These are phyloP conservation scores for Ogataea saltuana DNA, from an alignment of 805 yeast genomes.

Conservation along the genomic window DNA sequence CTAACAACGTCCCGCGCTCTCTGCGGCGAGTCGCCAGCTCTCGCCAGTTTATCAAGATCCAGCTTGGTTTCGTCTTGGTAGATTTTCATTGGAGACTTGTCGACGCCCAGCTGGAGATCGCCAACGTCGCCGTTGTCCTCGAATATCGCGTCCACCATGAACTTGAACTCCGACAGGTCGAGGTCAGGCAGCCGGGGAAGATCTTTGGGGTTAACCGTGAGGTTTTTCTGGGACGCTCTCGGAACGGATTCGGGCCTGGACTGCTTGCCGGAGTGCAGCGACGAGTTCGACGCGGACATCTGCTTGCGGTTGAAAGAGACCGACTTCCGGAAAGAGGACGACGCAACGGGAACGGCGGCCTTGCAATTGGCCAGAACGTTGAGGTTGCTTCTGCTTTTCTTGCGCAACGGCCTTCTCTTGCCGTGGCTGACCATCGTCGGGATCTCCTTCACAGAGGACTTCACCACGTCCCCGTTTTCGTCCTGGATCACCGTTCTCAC, in stretches of 20 bases:
- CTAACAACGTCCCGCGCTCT: not conserved
- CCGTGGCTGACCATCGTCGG: constrained; percentile 35
- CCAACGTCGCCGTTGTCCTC: constrained; percentile 12
- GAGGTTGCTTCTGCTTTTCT: constrained; percentile 12
- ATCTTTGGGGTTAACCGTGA: constrained; percentile 27
- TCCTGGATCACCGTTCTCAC: constrained; percentile 37
- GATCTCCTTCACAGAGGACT: constrained; percentile 32
- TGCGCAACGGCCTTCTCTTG: constrained; percentile 19
- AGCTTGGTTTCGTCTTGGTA: constrained; percentile 12
- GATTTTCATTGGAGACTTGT: constrained; percentile 1
- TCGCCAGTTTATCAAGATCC: constrained; percentile 1
- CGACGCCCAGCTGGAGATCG: constrained; percentile 3
- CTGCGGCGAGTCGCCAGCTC: not conserved
- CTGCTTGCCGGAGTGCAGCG: constrained; percentile 7
- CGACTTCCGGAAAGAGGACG: constrained; percentile 51
- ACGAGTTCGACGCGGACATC: constrained; percentile 12
- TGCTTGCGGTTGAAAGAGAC: constrained; percentile 42
- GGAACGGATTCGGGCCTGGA: not conserved
- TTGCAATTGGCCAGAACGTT: constrained; percentile 21
- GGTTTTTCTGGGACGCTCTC: not conserved
- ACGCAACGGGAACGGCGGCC: constrained; percentile 42
- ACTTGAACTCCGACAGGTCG: constrained; percentile 31
- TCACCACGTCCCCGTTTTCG: constrained; percentile 34
- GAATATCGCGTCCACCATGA: constrained; percentile 35
- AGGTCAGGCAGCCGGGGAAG: constrained; percentile 32